These are phyloP conservation scores for Chlorella vulgaris DNA, from an alignment of 139 green algal genomes.

Conservation along the genomic window DNA sequence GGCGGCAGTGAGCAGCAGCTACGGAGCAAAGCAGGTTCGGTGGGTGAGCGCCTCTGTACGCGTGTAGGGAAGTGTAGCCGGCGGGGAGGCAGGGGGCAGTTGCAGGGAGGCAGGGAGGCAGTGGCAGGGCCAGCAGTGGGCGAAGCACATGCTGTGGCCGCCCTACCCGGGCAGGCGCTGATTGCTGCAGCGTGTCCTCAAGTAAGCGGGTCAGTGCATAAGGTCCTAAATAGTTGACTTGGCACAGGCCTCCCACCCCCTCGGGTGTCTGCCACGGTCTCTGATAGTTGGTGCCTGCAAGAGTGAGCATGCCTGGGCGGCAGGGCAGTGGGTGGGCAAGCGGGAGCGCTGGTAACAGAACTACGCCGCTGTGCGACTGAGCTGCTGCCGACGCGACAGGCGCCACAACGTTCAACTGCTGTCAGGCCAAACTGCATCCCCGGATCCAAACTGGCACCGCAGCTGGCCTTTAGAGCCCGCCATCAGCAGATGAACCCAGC, in stretches of 20 bases:
- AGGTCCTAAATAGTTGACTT: slow-evolving; percentile 72
- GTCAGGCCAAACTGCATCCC: no score
- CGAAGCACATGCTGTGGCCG: no score
- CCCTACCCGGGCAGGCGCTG: slow-evolving; percentile 19
- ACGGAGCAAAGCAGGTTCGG: neutral
- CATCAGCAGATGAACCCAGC: no score
- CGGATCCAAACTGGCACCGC: no score
- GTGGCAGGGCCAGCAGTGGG: no score
- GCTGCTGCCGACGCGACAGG: no score
- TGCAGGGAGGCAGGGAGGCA: no score
- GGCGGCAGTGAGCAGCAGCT: neutral
- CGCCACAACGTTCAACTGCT: no score
- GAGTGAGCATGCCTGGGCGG: neutral
- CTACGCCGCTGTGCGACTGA: no score
- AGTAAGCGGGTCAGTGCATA: slow-evolving; percentile 79
- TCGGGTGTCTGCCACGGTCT: slow-evolving; percentile 1
- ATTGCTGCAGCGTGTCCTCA: slow-evolving; percentile 44
- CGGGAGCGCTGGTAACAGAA: neutral
- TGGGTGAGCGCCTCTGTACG: neutral
- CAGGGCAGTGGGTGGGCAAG: neutral
- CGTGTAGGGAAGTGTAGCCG: neutral
- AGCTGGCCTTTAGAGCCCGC: no score
- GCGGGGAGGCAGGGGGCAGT: no score
- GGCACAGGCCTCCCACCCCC: slow-evolving; percentile 27
- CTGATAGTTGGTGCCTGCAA: slow-evolving; percentile 6